Conservation (phyloP, 2,329 filamentous ascomycete genomes). For the Sporothrix curviconia region DNA sequence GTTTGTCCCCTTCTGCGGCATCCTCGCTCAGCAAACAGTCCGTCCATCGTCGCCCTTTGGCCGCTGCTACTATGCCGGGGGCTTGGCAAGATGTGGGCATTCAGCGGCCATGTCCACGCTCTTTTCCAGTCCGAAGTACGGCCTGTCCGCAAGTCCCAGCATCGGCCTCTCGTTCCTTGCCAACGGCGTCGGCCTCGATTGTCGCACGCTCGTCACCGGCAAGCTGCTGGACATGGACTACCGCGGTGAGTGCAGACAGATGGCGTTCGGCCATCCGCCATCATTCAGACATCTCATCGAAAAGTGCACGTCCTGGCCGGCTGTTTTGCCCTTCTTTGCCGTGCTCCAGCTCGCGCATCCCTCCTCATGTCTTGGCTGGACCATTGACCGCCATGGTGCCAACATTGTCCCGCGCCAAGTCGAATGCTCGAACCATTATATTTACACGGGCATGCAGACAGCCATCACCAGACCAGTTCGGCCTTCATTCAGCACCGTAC, state of each 20-base stretch:
- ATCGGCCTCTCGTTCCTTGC: slow-evolving; percentile 50
- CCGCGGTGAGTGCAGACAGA: too few relatives aligned
- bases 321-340: slow-evolving; percentile 40
- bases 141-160: slow-evolving; percentile 42
- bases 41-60: slow-evolving; percentile 46
- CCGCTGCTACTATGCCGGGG: slow-evolving; percentile 49
- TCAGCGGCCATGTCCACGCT: slow-evolving; percentile 47
- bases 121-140: slow-evolving; percentile 40
- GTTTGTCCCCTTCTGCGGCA: too few relatives aligned
- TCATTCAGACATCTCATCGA: too few relatives aligned
- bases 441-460: slow-evolving; percentile 51
- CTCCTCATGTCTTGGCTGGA: slow-evolving; percentile 49
- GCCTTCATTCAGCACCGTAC: too few relatives aligned
- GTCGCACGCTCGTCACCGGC: slow-evolving; percentile 47
- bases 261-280: too few relatives aligned
- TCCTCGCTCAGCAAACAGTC: slow-evolving; percentile 53
- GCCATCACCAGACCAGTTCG: slow-evolving; percentile 56
- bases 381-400: slow-evolving; percentile 35
- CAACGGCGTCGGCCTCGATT: slow-evolving; percentile 43
- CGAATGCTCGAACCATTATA: slow-evolving; percentile 47
- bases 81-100: slow-evolving; percentile 49
- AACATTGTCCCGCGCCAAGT: slow-evolving; percentile 48
- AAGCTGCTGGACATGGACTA: slow-evolving; percentile 61
- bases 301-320: slow-evolving; percentile 46
- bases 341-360: slow-evolving; percentile 38